A percentile compares a stretch with the other conserved stretches of the same genome.
Evolutionary conservation across 345 rosid species (phyloP).

Genomic region (Bruguiera sexangula): DNA sequence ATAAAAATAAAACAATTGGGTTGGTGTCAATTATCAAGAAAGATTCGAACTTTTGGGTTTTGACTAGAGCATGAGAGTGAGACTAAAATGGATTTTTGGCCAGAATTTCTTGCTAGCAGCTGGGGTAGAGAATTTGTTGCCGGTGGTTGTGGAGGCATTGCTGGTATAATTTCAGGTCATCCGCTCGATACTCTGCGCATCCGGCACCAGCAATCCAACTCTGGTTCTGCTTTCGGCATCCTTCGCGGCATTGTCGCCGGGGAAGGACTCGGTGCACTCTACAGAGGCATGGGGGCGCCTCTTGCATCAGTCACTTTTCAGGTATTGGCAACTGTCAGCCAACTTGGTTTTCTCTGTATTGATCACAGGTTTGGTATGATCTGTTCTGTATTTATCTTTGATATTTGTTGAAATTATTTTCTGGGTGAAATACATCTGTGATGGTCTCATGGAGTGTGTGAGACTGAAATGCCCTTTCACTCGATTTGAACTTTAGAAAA

Average conservation of each 20-base stretch:
- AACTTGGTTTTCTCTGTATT: neutral
- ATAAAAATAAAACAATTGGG: neutral
- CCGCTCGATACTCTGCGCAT: constrained; percentile 86
- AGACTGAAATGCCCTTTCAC: neutral
- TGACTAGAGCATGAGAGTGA: constrained; percentile 10
- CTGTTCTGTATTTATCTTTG: neutral
- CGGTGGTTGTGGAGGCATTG: constrained; percentile 90
- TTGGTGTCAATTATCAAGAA: neutral
- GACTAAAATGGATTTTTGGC: constrained; percentile 79
- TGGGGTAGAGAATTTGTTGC: constrained; percentile 88
- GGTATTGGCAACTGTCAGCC: constrained; percentile 28
- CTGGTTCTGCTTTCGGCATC: constrained; percentile 72
- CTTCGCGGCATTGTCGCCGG: constrained; percentile 51
- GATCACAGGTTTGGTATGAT: constrained; percentile 4
- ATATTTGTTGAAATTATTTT: neutral
- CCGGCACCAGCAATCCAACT: constrained; percentile 60
- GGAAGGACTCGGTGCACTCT: constrained; percentile 76
- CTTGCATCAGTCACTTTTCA: constrained; percentile 92
- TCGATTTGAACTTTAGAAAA: neutral
- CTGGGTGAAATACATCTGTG: neutral
- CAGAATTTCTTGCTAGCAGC: constrained; percentile 79
- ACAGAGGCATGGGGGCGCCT: constrained; percentile 90
- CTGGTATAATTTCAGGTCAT: constrained; percentile 83
- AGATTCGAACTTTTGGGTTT: neutral
- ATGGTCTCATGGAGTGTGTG: constrained; percentile 9